Conservation (phyloP, 1,139 yeast genomes). For the Sugiyamaella grinbergsii region DNA sequence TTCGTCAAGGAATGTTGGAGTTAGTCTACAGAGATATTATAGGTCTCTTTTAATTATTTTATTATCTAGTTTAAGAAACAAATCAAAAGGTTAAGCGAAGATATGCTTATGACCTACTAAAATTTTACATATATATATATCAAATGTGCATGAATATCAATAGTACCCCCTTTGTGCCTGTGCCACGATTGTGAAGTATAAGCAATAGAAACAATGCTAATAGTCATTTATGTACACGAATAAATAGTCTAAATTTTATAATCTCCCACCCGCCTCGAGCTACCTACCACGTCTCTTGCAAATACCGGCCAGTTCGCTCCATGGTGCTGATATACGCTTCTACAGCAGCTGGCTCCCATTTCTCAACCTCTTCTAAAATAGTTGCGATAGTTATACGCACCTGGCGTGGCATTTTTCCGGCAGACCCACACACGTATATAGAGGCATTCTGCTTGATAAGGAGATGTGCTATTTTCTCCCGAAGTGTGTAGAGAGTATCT, state of each 20-base stretch:
- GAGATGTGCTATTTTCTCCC: slow-evolving; percentile 52
- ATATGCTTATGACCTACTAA: slow-evolving; percentile 7
- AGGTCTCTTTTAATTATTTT: slow-evolving; percentile 4
- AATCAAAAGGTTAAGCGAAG: too few species aligned
- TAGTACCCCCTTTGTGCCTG: too few species aligned
- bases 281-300: slow-evolving; percentile 87
- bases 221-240: slow-evolving; percentile 8
- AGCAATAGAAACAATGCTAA: too few species aligned
- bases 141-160: not conserved
- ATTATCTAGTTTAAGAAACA: not conserved
- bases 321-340: slow-evolving; percentile 54
- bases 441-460: slow-evolving; percentile 58
- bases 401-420: slow-evolving; percentile 94
- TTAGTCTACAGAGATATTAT: not conserved
- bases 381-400: slow-evolving; percentile 76
- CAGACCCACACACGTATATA: slow-evolving; percentile 84
- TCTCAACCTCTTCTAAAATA: slow-evolving; percentile 51
- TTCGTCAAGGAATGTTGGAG: slow-evolving; percentile 80
- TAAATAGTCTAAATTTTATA: not conserved
- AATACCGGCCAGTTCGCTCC: slow-evolving; percentile 69
- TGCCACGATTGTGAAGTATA: too few species aligned
- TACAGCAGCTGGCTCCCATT: slow-evolving; percentile 51
- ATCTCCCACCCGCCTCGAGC: not conserved
- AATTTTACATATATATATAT: slow-evolving; percentile 5
- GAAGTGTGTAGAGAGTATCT: slow-evolving; percentile 59